These are phyloP conservation scores for Hansenula lynferdii DNA, from an alignment of 1,139 yeast species.

Conservation along the genomic window DNA sequence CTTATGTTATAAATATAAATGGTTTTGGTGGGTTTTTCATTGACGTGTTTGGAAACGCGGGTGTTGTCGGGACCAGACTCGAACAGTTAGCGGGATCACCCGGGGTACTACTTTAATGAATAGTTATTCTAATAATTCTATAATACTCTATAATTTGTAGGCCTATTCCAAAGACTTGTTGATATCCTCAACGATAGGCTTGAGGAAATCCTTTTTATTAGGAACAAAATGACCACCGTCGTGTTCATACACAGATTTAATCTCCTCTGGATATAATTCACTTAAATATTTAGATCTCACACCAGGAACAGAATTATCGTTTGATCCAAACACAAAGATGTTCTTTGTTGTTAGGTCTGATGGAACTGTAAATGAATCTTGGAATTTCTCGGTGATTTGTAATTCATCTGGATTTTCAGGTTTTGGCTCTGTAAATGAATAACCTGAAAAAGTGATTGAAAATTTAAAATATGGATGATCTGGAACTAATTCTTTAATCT, in stretches of 20 bases:
- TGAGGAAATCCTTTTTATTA: constrained; percentile 53
- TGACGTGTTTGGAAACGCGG: too few species aligned
- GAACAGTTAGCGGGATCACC: too few species aligned
- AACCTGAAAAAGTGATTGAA: constrained; percentile 49
- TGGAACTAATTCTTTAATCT: constrained; percentile 35
- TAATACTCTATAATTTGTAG: too few species aligned
- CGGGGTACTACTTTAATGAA: too few species aligned
- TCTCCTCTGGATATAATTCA: constrained; percentile 35
- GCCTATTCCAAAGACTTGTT: constrained; percentile 10
- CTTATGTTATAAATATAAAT: too few species aligned
- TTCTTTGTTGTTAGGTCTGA: constrained; percentile 24
- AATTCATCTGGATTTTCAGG: constrained; percentile 24
- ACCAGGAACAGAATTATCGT: constrained; percentile 55
- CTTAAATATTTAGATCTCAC: constrained; percentile 43
- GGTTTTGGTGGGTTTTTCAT: too few species aligned
- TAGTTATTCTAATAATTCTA: too few species aligned
- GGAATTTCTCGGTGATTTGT: constrained; percentile 30
- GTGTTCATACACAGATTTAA: constrained; percentile 50
- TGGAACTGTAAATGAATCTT: constrained; percentile 26
- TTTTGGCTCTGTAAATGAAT: constrained; percentile 45
- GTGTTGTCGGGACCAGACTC: too few species aligned
- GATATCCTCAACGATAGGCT: constrained; percentile 34
- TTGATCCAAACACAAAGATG: constrained; percentile 32
- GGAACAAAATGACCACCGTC: constrained; percentile 88
- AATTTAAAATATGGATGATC: constrained; percentile 39